These are phyloP conservation scores for Ogataea siamensis DNA, from an alignment of 805 yeast genomes.

Conservation along the genomic window DNA sequence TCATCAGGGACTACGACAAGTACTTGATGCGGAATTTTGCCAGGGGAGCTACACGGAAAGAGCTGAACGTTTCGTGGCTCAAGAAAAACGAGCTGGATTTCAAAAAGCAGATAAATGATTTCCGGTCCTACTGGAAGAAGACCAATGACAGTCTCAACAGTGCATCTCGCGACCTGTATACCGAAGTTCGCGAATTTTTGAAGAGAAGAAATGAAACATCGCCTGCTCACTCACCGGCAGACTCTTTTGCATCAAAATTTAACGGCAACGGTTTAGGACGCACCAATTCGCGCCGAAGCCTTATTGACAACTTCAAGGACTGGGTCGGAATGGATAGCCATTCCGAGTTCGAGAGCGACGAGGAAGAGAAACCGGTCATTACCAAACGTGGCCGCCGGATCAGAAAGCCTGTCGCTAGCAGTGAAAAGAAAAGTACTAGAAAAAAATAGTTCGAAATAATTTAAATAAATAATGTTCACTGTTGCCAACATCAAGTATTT, in stretches of 20 bases:
- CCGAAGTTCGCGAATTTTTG: conserved; percentile 77
- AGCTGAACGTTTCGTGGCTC: conserved; percentile 94
- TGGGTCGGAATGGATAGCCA: conserved; percentile 35
- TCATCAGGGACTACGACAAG: conserved; percentile 93
- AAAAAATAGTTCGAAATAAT: conserved; percentile 4
- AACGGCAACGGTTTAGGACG: conserved; percentile 50
- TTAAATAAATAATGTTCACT: conserved; percentile 19
- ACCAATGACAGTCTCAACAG: conserved; percentile 66
- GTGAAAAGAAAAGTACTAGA: conserved; percentile 4
- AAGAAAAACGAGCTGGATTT: conserved; percentile 95
- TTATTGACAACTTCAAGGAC: conserved; percentile 36
- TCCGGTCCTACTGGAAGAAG: conserved; percentile 80
- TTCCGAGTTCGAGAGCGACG: conserved; percentile 24
- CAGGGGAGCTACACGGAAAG: conserved; percentile 95
- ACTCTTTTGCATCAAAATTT: conserved; percentile 63
- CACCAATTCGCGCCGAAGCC: conserved; percentile 24
- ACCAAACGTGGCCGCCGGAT: conserved; percentile 11
- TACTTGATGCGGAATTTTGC: conserved; percentile 96
- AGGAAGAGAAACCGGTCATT: conserved; percentile 15
- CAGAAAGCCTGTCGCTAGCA: conserved; percentile 6
- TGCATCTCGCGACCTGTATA: conserved; percentile 78
- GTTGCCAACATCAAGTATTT: conserved; percentile 47
- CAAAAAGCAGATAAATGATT: conserved; percentile 84
- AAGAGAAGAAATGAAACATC: conserved; percentile 29
- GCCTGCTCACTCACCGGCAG: conserved; percentile 48